These are phyloP conservation scores for Botryotinia calthae DNA, from an alignment of 2,329 filamentous ascomycete species.

Conservation along the genomic window DNA sequence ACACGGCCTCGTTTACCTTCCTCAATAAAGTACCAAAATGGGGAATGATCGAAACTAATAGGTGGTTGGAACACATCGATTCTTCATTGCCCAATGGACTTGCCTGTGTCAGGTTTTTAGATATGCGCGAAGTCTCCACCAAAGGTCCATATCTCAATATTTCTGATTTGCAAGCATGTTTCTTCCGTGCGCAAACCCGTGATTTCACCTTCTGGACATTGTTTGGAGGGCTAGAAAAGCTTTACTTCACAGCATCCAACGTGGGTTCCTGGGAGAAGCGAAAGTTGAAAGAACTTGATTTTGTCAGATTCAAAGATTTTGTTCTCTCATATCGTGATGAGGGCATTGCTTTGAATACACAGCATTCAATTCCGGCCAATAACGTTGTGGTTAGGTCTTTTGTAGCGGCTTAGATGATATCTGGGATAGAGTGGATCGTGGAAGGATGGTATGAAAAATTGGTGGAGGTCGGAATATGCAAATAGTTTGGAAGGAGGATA, in stretches of 20 bases:
- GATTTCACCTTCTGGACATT: neutral
- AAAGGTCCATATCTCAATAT: neutral
- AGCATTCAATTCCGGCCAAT: neutral
- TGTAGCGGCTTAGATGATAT: neutral
- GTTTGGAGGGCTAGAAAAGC: neutral
- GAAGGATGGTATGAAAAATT: neutral
- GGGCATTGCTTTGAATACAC: neutral
- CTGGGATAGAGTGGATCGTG: neutral
- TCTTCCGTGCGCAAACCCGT: neutral
- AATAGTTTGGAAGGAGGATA: neutral
- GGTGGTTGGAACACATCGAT: neutral
- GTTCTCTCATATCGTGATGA: neutral
- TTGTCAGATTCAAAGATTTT: neutral
- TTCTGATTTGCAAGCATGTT: neutral
- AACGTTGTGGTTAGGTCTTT: neutral
- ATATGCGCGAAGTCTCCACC: neutral
- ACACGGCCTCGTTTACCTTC: neutral
- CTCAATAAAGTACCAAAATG: neutral
- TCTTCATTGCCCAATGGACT: neutral
- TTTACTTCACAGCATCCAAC: neutral
- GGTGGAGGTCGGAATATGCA: neutral
- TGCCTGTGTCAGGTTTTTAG: neutral
- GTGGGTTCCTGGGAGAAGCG: neutral
- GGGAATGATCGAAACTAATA: neutral
- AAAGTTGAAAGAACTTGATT: neutral